Base-by-base conservation (phyloP, 768 basidiomycete species). In the Dendrothele bispora region DNA sequence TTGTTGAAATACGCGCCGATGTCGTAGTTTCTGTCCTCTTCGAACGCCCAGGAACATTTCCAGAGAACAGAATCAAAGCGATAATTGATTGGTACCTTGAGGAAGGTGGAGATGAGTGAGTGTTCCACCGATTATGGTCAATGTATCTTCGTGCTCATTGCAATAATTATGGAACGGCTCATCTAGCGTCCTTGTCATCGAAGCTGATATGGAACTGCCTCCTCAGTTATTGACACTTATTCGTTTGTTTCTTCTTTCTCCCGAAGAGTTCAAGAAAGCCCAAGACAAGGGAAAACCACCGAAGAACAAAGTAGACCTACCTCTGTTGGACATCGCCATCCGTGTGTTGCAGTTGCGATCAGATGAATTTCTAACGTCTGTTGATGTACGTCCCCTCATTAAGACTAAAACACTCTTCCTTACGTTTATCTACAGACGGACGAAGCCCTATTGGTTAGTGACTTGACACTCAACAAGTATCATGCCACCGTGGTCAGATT, bases 31-130 rank as follows among this genome's bases (percentile, higher is more conserved):
- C 71, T 7, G 66, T 66, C 21, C 60, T 78, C 34, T 44, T 55
- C 10, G 12, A 37, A 20, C 25, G n/a, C 17, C 18, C 29, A 36
- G 21, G n/a, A 45, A 36, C 43, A 52, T 54, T 38, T 54, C n/a
- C 55, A 55, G 7, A 51, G 61, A 12, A 58, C 67, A 53, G 82
- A 83, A 55, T n/a, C n/a, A n/a, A n/a, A n/a, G n/a, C n/a, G n/a
- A 78, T 91, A 30, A 85, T 97, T 7, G 91, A 98, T 51, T 97
- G 90, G 84, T 94, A 94, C 90, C 69, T 98, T 11, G 92, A 97
- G 53, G 79, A 86, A 60, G 89, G 86, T 3, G 87, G 87, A 17
- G 93, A 95, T 54, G 94, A 97, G 93, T 94, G 60, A 54, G 84
- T 71, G 8, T 20, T 38, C 28, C 18, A 6, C 26, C 10, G 30